Conservation (phyloP, 129 eudicot species). For the Centrapalus pauciflorus region DNA sequence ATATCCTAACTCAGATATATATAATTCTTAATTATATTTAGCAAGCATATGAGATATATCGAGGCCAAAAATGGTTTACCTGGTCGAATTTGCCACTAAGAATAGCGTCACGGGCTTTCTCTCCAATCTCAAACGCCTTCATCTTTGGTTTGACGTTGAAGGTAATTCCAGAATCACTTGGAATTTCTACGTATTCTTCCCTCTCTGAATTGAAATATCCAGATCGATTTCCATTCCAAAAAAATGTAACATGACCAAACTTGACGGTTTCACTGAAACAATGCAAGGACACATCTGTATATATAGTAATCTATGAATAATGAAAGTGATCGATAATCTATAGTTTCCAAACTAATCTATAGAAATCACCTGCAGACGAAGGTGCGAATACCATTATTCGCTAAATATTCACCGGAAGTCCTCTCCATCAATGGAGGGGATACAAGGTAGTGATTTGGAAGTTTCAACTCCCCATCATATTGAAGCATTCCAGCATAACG, state of each 20-base stretch:
- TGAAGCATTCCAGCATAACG: slow-evolving; percentile 86
- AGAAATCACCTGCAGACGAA: slow-evolving; percentile 68
- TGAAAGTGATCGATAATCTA: no score
- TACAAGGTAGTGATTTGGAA: slow-evolving; percentile 65
- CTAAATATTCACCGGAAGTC: slow-evolving; percentile 74
- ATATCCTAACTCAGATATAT: no score
- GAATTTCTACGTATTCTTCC: slow-evolving; percentile 84
- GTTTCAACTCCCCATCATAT: slow-evolving; percentile 79
- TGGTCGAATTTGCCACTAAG: slow-evolving; percentile 66
- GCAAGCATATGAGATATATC: no score
- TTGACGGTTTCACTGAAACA: slow-evolving; percentile 85
- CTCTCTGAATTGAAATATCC: slow-evolving; percentile 57
- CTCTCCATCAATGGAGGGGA: slow-evolving; percentile 82
- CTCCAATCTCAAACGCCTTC: slow-evolving; percentile 74
- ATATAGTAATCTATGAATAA: no score
- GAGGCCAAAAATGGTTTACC: slow-evolving; percentile 36
- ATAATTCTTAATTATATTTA: no score
- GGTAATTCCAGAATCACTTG: slow-evolving; percentile 68
- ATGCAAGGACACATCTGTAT: no score
- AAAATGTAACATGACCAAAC: slow-evolving; percentile 81
- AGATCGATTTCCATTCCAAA: slow-evolving; percentile 87
- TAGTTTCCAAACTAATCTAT: no score
- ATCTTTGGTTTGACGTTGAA: slow-evolving; percentile 71
- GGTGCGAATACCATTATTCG: slow-evolving; percentile 55
- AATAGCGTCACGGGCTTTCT: slow-evolving; percentile 78